A percentile compares a stretch with the other conserved stretches of the same genome.
phyloP scores from a whole-genome alignment of 495 filamentous ascomycete species.

The Tetracladium setigerum region DNA sequence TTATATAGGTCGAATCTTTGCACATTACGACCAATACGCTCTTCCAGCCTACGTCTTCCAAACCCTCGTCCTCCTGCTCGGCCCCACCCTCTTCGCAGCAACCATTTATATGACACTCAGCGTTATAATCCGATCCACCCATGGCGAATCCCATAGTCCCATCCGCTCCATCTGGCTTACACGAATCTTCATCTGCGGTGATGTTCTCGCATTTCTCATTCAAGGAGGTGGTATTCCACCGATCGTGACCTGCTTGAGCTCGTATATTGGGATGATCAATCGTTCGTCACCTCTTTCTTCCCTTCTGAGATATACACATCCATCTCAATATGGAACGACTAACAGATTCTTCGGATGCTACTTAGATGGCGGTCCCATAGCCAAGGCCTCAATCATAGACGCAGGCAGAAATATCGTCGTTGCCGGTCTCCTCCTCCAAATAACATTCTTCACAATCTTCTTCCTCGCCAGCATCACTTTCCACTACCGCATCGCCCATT shows the following conservation, averaged over 20 bases:
- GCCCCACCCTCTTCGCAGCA: conserved; percentile 44
- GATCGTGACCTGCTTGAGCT: no score
- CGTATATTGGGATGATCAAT: no score
- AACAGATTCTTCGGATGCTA: no score
- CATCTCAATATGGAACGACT: no score
- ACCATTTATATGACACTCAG: conserved; percentile 48
- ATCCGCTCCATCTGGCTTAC: conserved; percentile 31
- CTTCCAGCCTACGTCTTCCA: conserved; percentile 39
- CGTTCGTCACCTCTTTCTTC: no score
- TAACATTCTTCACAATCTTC: conserved; percentile 42
- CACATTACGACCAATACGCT: conserved; percentile 26
- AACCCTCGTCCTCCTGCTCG: conserved; percentile 37
- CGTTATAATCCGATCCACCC: conserved; percentile 31
- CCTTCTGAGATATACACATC: no score
- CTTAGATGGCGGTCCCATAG: conserved; percentile 28
- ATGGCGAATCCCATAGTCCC: conserved; percentile 31
- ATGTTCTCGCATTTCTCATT: conserved; percentile 32
- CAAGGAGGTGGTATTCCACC: conserved; percentile 20
- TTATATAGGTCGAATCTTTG: conserved; percentile 35
- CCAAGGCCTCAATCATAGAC: conserved; percentile 20
- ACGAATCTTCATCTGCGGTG: conserved; percentile 35
- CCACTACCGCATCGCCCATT: conserved; percentile 12
- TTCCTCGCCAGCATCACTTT: conserved; percentile 31
- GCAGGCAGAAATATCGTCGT: conserved; percentile 37
- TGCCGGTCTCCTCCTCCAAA: conserved; percentile 34